Conservation (phyloP, 2,329 filamentous ascomycete species). For the Alternaria burnsii region DNA sequence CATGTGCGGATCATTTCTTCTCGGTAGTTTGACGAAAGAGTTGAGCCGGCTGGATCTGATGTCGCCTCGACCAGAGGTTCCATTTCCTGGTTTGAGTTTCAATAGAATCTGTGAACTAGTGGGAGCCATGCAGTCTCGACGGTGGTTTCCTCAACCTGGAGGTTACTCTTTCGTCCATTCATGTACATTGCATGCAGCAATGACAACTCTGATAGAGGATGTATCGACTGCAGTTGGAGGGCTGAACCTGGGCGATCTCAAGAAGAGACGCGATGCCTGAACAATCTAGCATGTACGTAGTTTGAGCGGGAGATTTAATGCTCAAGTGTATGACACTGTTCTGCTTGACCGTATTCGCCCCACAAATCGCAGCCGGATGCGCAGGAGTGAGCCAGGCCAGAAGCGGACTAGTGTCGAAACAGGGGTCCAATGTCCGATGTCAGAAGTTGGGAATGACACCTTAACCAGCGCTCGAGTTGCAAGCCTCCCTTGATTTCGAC, state of each 20-base stretch:
- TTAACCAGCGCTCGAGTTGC: slow-evolving; percentile 4
- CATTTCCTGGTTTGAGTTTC: neutral
- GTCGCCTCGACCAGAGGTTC: neutral
- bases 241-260: neutral
- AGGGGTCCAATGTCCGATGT: slow-evolving; percentile 21
- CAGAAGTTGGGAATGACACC: slow-evolving; percentile 14
- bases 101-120: neutral
- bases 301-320: neutral
- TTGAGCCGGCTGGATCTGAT: neutral
- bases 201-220: neutral
- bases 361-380: slow-evolving; percentile 4
- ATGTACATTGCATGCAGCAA: neutral
- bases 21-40: neutral
- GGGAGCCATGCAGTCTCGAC: neutral
- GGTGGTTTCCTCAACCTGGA: neutral
- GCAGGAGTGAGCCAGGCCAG: neutral
- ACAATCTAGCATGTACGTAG: neutral
- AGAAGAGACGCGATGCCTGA: neutral
- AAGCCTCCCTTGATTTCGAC: slow-evolving; percentile 24
- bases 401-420: slow-evolving; percentile 12
- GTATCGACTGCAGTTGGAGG: neutral
- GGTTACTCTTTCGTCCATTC: neutral
- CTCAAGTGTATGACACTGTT: neutral
- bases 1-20: neutral
- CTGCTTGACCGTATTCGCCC: neutral